Conservation (phyloP, 441 rosid genomes). For the Breynia disticha region DNA sequence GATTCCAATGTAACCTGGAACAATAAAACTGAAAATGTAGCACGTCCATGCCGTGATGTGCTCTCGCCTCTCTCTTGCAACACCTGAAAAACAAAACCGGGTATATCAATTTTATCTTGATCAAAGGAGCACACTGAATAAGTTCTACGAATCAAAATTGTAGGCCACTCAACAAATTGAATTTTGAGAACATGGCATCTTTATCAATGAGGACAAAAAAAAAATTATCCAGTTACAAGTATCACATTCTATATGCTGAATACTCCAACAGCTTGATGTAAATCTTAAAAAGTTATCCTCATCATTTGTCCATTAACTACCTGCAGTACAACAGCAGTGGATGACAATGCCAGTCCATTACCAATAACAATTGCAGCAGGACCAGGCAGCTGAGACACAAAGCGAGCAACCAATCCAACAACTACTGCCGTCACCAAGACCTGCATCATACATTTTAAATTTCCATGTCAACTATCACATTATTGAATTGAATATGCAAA, state of each 20-base stretch:
- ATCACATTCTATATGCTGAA: no score
- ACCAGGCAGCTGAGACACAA: slow-evolving; percentile 70
- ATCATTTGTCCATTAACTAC: slow-evolving; percentile 17
- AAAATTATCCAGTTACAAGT: no score
- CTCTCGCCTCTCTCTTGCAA: slow-evolving; percentile 98
- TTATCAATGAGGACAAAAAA: no score
- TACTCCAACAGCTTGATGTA: no score
- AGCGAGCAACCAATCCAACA: slow-evolving; percentile 75
- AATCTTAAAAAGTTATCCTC: no score
- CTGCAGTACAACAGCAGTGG: slow-evolving; percentile 98
- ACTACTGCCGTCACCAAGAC: slow-evolving; percentile 87
- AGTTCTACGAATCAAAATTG: slow-evolving; percentile 6
- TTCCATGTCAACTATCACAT: slow-evolving; percentile 11
- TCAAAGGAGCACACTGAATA: slow-evolving; percentile 7
- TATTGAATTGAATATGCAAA: slow-evolving; percentile 5
- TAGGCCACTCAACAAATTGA: slow-evolving; percentile 1
- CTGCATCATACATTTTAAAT: slow-evolving; percentile 36
- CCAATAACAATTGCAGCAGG: slow-evolving; percentile 97
- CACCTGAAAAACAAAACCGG: slow-evolving; percentile 48
- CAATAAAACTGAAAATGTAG: slow-evolving; percentile 92
- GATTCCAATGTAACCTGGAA: slow-evolving; percentile 60
- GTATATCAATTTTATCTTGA: slow-evolving; percentile 16
- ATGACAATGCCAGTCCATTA: slow-evolving; percentile 92
- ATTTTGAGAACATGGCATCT: not conserved
- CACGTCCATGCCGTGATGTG: slow-evolving; percentile 99